Base-by-base conservation (phyloP, 2,329 filamentous ascomycete genomes). In the Metarhizium guizhouense region DNA sequence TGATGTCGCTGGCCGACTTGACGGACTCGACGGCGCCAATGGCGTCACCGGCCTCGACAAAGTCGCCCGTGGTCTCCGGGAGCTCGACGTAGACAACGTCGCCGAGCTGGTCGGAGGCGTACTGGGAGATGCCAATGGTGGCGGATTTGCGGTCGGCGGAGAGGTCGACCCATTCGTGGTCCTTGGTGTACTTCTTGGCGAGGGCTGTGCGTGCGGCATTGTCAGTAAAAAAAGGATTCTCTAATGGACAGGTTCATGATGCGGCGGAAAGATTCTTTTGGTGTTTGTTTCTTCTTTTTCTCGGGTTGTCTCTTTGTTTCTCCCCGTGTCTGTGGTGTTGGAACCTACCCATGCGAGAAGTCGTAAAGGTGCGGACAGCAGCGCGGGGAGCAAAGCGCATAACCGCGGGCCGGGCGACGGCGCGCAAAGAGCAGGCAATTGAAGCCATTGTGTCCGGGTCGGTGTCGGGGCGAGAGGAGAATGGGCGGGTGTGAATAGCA, bases 31-130 rank as follows among this genome's bases (percentile, higher is more conserved):
- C 93, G 58, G 93, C 91, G 63, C 94, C 94, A 63, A 97, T 88
- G 61, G 87, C 80, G 68, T 97, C 93, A 66, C 91, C 91, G 56
- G 85, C 81, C 57, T 74, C 73, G 59, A 95, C 81, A 65, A 86
- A 82, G 63, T 85, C 76, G 61, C 84, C 86, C 50, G 56, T 61
- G 55, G 79, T 69, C 62, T 86, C 78, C 56, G 94, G 94, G 34
- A 99, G 87, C 79, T 99, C 94, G 67, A 97, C 91, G 77, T 88
- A 99, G 69, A 99, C 93, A 57, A 97, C 92, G 70, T 99, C 94
- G 63, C 94, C 94, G 59, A 99, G 88, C 62, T 90, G 86, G 66
- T 95, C 83, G 62, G 94, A 89, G 20, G 94, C 94, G 79, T 95
- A 97, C 64, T 86, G 80, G 56, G 90, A 94, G 71, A 99, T 95